These are phyloP conservation scores for Oleoguttula mirabilis DNA, from an alignment of 495 filamentous ascomycete genomes.

Conservation along the genomic window DNA sequence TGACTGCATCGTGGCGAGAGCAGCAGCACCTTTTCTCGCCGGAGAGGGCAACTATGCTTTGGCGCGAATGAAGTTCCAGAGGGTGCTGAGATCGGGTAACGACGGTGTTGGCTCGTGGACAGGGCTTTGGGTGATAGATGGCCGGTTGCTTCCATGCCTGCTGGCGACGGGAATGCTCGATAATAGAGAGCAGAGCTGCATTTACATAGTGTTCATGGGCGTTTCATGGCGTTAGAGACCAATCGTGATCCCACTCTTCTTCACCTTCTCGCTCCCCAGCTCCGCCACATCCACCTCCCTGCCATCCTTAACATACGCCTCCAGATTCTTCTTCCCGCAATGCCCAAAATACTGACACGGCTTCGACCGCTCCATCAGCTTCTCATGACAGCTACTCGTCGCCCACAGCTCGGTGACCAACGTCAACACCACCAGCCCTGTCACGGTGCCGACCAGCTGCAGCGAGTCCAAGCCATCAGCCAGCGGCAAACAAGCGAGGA, in stretches of 20 bases:
- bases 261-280: constrained; percentile 25
- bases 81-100: too few species aligned
- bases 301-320: constrained; percentile 27
- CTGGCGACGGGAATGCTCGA: too few species aligned
- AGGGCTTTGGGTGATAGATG: too few species aligned
- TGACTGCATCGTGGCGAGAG: too few species aligned
- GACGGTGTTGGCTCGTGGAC: too few species aligned
- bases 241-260: constrained; percentile 3
- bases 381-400: constrained; percentile 33
- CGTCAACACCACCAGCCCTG: constrained; percentile 36
- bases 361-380: constrained; percentile 11
- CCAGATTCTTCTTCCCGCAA: constrained; percentile 30
- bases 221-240: constrained; percentile 6
- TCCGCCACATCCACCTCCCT: constrained; percentile 30
- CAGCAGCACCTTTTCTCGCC: too few species aligned
- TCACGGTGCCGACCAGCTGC: constrained; percentile 37
- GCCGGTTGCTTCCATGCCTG: too few species aligned
- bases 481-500: constrained; percentile 39
- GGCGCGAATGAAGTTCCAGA: too few species aligned
- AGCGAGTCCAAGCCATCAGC: constrained; percentile 35
- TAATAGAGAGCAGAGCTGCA: too few species aligned
- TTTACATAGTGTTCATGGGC: too few species aligned
- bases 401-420: constrained; percentile 42
- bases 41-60: too few species aligned
- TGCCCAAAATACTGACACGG: constrained; percentile 30